Conservation (phyloP, 306 rosid species). For the Medicago arabica region DNA sequence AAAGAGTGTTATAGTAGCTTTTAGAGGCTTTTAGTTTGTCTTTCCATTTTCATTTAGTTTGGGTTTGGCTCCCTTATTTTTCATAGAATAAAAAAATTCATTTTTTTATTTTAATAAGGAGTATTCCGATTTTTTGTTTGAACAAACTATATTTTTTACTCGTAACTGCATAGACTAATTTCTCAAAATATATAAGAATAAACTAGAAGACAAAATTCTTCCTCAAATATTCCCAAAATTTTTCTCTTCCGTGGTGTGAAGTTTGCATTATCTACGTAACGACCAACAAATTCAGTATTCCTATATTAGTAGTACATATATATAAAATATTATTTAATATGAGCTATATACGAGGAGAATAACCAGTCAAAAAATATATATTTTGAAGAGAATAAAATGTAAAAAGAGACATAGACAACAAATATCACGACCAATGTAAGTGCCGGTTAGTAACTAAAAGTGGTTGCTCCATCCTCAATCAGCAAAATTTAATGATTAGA, state of each 20-base stretch:
- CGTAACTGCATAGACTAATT: too few species aligned
- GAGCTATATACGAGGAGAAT: not conserved
- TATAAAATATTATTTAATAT: conserved; percentile 31
- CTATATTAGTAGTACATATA: not conserved
- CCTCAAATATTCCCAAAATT: not conserved
- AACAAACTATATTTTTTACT: too few species aligned
- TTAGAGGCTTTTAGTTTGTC: too few species aligned
- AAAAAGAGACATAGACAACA: conserved; percentile 39
- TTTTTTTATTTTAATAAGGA: too few species aligned
- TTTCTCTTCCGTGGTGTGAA: not conserved
- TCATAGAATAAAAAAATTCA: not conserved
- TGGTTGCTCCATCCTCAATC: conserved; percentile 68
- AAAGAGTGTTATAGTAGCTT: too few species aligned
- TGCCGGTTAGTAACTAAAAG: conserved; percentile 73
- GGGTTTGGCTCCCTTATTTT: not conserved
- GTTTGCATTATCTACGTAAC: not conserved
- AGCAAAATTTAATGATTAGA: conserved; percentile 54
- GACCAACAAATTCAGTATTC: conserved; percentile 27
- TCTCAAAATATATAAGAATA: too few species aligned
- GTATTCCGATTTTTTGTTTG: too few species aligned
- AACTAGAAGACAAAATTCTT: too few species aligned
- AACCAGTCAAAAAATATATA: too few species aligned
- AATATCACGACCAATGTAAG: conserved; percentile 45
- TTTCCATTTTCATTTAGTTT: too few species aligned
- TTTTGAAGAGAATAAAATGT: conserved; percentile 1